A percentile compares a stretch with the other conserved stretches of the same genome.
Evolutionary conservation across 805 yeast genomes (phyloP).

Genomic region (Metschnikowia colocasiae): DNA sequence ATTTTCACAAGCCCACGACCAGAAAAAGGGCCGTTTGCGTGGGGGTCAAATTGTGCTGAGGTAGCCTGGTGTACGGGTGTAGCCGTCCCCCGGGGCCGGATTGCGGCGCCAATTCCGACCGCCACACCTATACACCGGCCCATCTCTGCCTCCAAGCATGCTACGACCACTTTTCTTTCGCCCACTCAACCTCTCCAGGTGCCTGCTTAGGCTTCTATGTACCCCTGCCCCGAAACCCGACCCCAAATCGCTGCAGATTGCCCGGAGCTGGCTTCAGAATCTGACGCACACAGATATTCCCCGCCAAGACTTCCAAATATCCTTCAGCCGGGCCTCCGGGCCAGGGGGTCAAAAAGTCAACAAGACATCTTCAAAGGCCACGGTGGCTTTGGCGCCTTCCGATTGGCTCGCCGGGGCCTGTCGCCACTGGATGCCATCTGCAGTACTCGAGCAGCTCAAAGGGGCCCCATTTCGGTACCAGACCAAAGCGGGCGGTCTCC

Average conservation of each 20-base stretch:
- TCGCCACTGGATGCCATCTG: conserved; percentile 57
- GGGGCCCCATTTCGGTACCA: conserved; percentile 46
- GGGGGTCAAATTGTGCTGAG: too few relatives aligned
- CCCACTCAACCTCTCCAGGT: too few relatives aligned
- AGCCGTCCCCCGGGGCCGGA: too few relatives aligned
- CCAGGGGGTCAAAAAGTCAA: conserved; percentile 90
- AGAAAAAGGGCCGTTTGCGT: too few relatives aligned
- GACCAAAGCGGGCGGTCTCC: conserved; percentile 51
- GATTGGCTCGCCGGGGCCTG: conserved; percentile 41
- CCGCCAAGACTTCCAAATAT: conserved; percentile 37
- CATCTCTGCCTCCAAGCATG: too few relatives aligned
- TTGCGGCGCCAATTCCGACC: too few relatives aligned
- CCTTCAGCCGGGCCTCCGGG: conserved; percentile 64
- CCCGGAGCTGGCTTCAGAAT: conserved; percentile 42
- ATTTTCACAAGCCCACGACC: too few relatives aligned
- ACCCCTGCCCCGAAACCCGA: too few relatives aligned
- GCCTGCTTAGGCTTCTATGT: too few relatives aligned
- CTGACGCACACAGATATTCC: conserved; percentile 41
- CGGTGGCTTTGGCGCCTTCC: conserved; percentile 44
- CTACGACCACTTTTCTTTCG: too few relatives aligned
- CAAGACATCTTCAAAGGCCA: conserved; percentile 66
- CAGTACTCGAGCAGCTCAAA: conserved; percentile 41
- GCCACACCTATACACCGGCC: too few relatives aligned
- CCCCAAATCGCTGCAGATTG: conserved; percentile 17
- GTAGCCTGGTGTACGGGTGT: too few relatives aligned